Base-by-base conservation (phyloP, 371 early-diverging fungal species). In the Umbelopsis sp. region DNA sequence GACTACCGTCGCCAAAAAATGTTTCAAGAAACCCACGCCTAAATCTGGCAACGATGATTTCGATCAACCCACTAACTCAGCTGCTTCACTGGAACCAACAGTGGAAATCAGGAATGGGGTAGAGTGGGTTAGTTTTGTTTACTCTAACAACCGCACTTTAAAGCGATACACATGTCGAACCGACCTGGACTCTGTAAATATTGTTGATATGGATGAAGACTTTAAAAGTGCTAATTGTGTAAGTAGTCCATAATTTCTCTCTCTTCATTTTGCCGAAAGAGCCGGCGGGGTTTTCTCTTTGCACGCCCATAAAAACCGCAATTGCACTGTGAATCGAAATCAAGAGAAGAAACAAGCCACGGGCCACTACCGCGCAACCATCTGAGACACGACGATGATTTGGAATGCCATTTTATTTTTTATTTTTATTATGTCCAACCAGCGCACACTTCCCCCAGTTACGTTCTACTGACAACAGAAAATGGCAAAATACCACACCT, bases 171-270 rank as follows among this genome's bases (percentile, higher is more conserved):
- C 82, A 63, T 91, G 95, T 50, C 88, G 94, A 25, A 92, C 90
- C 48, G 96, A 95, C 78, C 80, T 95, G 63, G 90, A 92, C 35
- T 76, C 77, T 57, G 85, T 93, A 3, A 76, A 81, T 62, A 70
- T 89, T 14, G 77, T 81, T 25, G 79, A 80, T 22, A 71, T 96
- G 29, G 81, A 85, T 50, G 89, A 89, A 45, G 86, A 89, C 67
- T 95, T 95, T 72, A 92, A 90, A 72, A 75, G 77, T 46, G 89
- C 86, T 51, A 96, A 95, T 76, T 92, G 93, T 71, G 89, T 98
- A 69, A 74, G 80, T 80, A 62, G 41, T 41, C 29, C 5, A 41
- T 41, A 41, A 41, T 67, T 68, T 52, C 46, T 22, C 44, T 69
- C 7, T 65, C 37, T 45, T 63, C 24, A 4, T 63, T 50, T 67